These are phyloP conservation scores for Hypomontagnella monticulosa DNA, from an alignment of 495 filamentous ascomycete genomes.

Conservation along the genomic window DNA sequence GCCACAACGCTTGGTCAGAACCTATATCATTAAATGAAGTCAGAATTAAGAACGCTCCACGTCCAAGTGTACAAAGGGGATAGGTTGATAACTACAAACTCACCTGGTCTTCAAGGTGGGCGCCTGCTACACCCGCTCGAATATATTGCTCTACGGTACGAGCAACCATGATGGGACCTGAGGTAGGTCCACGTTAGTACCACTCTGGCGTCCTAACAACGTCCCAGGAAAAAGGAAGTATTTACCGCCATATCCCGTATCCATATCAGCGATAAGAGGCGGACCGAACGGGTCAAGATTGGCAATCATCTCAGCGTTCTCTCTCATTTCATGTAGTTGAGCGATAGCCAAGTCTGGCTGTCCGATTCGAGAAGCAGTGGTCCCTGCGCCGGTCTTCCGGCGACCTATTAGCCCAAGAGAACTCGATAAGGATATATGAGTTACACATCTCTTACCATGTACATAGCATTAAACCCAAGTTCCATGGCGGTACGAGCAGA, in stretches of 20 bases:
- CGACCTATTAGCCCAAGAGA: background rate
- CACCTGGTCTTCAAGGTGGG: constrained; percentile 78
- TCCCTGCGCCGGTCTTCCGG: constrained; percentile 70
- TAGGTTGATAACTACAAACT: constrained; percentile 8
- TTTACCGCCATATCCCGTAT: constrained; percentile 68
- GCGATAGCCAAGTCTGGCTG: constrained; percentile 71
- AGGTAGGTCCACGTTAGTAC: constrained; percentile 1
- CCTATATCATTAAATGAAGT: constrained; percentile 8
- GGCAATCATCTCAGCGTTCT: constrained; percentile 73
- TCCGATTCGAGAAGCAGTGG: constrained; percentile 68
- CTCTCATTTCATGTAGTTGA: constrained; percentile 69
- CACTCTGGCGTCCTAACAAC: background rate
- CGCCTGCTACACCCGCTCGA: constrained; percentile 69
- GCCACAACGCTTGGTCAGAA: constrained; percentile 69
- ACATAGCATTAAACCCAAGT: constrained; percentile 68
- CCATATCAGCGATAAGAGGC: constrained; percentile 73
- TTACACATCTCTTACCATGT: constrained; percentile 65
- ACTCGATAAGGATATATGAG: background rate
- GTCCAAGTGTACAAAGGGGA: too few species aligned
- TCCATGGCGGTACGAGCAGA: constrained; percentile 71
- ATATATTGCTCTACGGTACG: constrained; percentile 71
- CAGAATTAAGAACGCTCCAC: background rate
- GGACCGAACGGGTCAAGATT: constrained; percentile 64
- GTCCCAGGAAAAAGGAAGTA: background rate
- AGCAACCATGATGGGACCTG: constrained; percentile 68